Evolutionary conservation across 2,329 filamentous ascomycete genomes (phyloP).

Genomic region (Clonostachys sp.): DNA sequence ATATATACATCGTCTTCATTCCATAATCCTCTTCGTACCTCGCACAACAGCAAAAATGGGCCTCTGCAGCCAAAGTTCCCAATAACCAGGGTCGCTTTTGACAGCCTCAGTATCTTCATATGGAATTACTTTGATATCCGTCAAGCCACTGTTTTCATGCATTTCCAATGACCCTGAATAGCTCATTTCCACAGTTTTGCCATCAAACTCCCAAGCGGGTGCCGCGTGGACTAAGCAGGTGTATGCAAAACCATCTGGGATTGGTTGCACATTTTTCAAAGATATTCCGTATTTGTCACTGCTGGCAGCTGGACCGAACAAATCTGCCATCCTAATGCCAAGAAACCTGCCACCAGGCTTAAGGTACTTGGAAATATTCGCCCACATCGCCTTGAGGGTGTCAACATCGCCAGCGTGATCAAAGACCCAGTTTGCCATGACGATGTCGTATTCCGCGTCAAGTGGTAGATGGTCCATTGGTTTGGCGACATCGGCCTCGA

Average conservation of each 20-base stretch:
- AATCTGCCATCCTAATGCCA: constrained; percentile 9
- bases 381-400: constrained; percentile 17
- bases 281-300: neutral
- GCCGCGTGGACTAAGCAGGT: neutral
- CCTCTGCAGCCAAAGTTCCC: neutral
- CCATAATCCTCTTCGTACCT: too few relatives aligned
- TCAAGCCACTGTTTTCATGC: neutral
- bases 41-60: neutral
- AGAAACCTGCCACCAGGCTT: constrained; percentile 19
- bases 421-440: constrained; percentile 25
- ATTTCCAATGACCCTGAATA: constrained; percentile 1
- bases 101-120: neutral
- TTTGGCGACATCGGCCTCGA: constrained; percentile 14
- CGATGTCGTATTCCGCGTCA: constrained; percentile 19
- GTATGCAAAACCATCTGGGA: neutral
- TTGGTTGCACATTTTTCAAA: neutral
- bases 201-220: neutral
- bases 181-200: neutral
- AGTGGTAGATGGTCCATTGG: constrained; percentile 6
- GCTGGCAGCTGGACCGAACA: neutral
- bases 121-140: neutral
- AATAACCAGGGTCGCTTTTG: neutral
- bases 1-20: too few relatives aligned
- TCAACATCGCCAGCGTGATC: constrained; percentile 15
- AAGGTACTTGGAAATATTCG: constrained; percentile 13